A percentile compares a stretch with the other conserved stretches of the same genome.
Evolutionary conservation across 73 alveolate genomes (phyloP).

Genomic region (Blepharisma stoltei): DNA sequence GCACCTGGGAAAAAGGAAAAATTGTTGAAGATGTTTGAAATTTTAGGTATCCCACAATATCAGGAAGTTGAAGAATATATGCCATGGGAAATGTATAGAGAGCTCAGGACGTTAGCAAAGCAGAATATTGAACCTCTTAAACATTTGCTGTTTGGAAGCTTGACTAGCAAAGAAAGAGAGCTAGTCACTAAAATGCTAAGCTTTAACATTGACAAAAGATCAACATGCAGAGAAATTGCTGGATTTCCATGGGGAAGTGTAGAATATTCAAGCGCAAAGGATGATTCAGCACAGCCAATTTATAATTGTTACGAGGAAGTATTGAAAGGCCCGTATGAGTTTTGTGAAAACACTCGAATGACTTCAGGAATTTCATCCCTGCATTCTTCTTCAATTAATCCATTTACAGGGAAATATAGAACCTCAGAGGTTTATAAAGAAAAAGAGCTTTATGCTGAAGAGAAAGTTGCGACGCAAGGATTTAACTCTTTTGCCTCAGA

Average conservation of each 20-base stretch:
- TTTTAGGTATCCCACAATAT: background rate
- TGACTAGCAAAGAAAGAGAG: conserved; percentile 19
- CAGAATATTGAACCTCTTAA: background rate
- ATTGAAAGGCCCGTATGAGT: background rate
- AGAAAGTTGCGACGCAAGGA: background rate
- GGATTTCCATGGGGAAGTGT: background rate
- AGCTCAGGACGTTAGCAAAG: conserved; percentile 2
- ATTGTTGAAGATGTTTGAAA: conserved; percentile 1
- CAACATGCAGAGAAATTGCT: background rate
- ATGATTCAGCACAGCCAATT: background rate
- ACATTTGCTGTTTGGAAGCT: background rate
- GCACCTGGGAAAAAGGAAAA: conserved; percentile 12
- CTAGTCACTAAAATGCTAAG: background rate
- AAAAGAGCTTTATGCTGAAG: background rate
- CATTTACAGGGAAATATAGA: background rate
- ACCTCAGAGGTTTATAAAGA: background rate
- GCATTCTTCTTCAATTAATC: background rate
- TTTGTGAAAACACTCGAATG: background rate
- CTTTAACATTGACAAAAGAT: conserved; percentile 13
- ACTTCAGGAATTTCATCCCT: background rate
- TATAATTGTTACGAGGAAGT: background rate
- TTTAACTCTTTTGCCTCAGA: no score
- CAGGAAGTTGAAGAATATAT: conserved; percentile 10
- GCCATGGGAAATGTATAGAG: conserved; percentile 21
- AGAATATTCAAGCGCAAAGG: background rate